Evolutionary conservation across 2,329 filamentous ascomycete genomes (phyloP).

Genomic region (Apiospora koreana): DNA sequence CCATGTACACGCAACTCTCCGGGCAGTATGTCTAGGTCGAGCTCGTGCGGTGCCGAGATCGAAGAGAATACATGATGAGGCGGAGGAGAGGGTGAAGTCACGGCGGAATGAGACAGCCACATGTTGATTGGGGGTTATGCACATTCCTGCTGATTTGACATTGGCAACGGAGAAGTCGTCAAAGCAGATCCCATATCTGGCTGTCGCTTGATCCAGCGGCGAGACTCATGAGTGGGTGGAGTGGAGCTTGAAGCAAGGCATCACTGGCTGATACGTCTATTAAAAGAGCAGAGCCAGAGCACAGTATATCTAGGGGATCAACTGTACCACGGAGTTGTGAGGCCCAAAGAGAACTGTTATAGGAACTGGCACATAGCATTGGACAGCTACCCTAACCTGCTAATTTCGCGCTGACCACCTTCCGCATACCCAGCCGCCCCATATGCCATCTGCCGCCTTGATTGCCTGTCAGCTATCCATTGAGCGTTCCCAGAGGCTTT

Average conservation of each 20-base stretch:
- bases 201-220: too few relatives aligned
- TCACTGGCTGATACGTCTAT: background rate
- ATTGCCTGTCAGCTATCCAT: too few relatives aligned
- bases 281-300: background rate
- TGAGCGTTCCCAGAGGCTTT: too few relatives aligned
- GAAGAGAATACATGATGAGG: background rate
- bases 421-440: too few relatives aligned
- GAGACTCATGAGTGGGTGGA: background rate
- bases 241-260: background rate
- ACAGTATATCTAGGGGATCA: background rate
- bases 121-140: background rate
- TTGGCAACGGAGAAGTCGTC: background rate
- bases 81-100: background rate
- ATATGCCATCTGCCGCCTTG: too few relatives aligned
- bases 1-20: constrained; percentile 22
- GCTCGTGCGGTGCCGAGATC: background rate
- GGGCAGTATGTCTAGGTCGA: constrained; percentile 11
- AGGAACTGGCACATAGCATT: too few relatives aligned
- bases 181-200: background rate
- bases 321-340: background rate
- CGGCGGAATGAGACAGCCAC: background rate
- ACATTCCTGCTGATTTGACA: background rate
- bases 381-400: too few relatives aligned
- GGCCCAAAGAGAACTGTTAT: too few relatives aligned
- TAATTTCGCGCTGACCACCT: too few relatives aligned